Conservation (phyloP, 2,329 filamentous ascomycete genomes). For the Colletotrichum sp. region DNA sequence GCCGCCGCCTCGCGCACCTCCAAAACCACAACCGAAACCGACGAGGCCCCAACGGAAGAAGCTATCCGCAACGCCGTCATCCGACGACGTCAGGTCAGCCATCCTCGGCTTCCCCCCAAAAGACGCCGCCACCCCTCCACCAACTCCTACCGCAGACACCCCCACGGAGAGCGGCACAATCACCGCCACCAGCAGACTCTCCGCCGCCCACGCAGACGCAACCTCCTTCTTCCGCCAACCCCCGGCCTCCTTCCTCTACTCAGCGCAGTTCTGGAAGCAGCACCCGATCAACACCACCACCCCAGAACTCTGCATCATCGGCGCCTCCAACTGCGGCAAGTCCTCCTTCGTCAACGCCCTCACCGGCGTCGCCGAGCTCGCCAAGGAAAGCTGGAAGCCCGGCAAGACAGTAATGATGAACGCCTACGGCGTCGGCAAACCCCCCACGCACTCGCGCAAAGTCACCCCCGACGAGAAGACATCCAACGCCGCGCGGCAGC, state of each 20-base stretch:
- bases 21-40: neutral
- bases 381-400: slow-evolving; percentile 53
- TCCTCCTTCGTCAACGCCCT: slow-evolving; percentile 88
- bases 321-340: slow-evolving; percentile 89
- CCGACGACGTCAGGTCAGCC: neutral
- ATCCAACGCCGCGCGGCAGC: slow-evolving; percentile 31
- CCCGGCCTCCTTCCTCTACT: slow-evolving; percentile 49
- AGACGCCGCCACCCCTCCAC: neutral
- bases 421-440: slow-evolving; percentile 55
- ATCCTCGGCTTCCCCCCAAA: neutral
- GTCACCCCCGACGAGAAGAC: neutral
- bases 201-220: neutral
- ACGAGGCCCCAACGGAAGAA: neutral
- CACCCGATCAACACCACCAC: slow-evolving; percentile 55
- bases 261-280: slow-evolving; percentile 51
- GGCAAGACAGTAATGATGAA: slow-evolving; percentile 62
- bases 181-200: neutral
- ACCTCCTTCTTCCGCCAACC: slow-evolving; percentile 8
- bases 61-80: neutral
- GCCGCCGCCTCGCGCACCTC: neutral
- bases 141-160: neutral
- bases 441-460: neutral
- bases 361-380: slow-evolving; percentile 53
- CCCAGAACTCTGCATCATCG: slow-evolving; percentile 76
- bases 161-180: neutral